Conservation (phyloP, 2,329 filamentous ascomycete species). For the Massarina eburnea region DNA sequence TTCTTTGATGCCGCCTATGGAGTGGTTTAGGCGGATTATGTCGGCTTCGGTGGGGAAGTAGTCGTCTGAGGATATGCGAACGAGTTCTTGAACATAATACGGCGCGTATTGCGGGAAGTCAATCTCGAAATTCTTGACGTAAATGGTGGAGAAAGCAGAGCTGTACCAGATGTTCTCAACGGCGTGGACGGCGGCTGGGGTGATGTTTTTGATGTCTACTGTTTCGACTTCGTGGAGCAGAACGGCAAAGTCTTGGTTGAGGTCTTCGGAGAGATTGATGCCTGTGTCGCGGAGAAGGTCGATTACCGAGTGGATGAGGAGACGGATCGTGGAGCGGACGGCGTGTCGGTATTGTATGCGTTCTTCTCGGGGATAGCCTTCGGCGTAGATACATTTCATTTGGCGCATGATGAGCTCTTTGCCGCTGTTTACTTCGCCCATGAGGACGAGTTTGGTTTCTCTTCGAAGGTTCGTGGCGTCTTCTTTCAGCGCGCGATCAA, state of each 20-base stretch:
- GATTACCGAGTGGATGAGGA: slow-evolving; percentile 39
- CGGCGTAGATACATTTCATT: slow-evolving; percentile 39
- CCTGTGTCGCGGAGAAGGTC: slow-evolving; percentile 39
- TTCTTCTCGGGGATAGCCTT: slow-evolving; percentile 33
- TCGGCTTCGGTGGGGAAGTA: slow-evolving; percentile 38
- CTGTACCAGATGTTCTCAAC: slow-evolving; percentile 32
- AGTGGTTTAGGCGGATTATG: slow-evolving; percentile 36
- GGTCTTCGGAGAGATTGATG: slow-evolving; percentile 24
- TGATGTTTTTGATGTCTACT: slow-evolving; percentile 26
- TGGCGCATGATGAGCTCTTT: slow-evolving; percentile 42
- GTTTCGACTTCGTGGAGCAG: slow-evolving; percentile 39
- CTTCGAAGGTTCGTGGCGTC: slow-evolving; percentile 34
- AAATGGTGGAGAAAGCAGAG: slow-evolving; percentile 33
- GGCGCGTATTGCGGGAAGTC: slow-evolving; percentile 39
- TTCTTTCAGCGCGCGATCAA: slow-evolving; percentile 36
- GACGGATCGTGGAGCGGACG: slow-evolving; percentile 32
- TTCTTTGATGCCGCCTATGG: slow-evolving; percentile 35
- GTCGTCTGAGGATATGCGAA: slow-evolving; percentile 27
- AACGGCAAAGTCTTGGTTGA: slow-evolving; percentile 34
- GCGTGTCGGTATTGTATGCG: slow-evolving; percentile 29
- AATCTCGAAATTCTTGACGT: slow-evolving; percentile 39
- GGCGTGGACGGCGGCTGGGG: slow-evolving; percentile 28
- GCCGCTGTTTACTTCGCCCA: slow-evolving; percentile 31
- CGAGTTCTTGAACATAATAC: slow-evolving; percentile 34
- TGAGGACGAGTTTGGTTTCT: slow-evolving; percentile 38